A percentile compares a stretch with the other conserved stretches of the same genome.
Evolutionary conservation across 2,329 filamentous ascomycete species (phyloP).

Genomic region (Bimuria novae-zelandiae): DNA sequence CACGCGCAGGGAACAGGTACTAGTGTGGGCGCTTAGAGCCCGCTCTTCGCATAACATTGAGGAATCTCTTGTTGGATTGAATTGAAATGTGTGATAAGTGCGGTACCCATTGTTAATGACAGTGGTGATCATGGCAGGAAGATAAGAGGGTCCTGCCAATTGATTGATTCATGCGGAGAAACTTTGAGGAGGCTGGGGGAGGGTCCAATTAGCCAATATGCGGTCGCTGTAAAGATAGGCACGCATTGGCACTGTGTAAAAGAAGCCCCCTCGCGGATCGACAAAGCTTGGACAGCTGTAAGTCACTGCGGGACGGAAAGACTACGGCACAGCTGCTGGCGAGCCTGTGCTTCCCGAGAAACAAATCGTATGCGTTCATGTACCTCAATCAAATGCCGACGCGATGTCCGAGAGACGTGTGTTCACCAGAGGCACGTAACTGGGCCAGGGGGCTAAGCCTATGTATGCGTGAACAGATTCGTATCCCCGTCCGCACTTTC

Average conservation of each 20-base stretch:
- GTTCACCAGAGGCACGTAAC: slow-evolving; percentile 20
- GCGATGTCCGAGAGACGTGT: slow-evolving; percentile 4
- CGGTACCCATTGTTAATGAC: slow-evolving; percentile 2
- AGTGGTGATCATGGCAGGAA: neutral
- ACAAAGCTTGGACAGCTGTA: slow-evolving; percentile 33
- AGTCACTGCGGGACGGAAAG: slow-evolving; percentile 26
- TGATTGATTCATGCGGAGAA: slow-evolving; percentile 17
- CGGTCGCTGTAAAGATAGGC: slow-evolving; percentile 25
- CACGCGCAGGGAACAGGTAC: slow-evolving; percentile 27
- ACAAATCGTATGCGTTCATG: too few species aligned
- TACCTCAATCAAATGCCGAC: slow-evolving; percentile 23
- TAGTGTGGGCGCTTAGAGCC: slow-evolving; percentile 40
- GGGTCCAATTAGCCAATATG: slow-evolving; percentile 18
- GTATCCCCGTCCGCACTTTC: slow-evolving; percentile 17
- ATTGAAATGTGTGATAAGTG: slow-evolving; percentile 20
- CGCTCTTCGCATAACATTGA: neutral
- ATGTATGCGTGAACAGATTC: slow-evolving; percentile 23
- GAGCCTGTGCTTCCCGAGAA: slow-evolving; percentile 12
- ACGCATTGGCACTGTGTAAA: slow-evolving; percentile 23
- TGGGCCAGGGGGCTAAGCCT: slow-evolving; percentile 17
- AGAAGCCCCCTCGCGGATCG: slow-evolving; percentile 30
- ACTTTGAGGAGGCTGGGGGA: slow-evolving; percentile 12
- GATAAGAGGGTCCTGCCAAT: slow-evolving; percentile 15
- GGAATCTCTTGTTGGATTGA: slow-evolving; percentile 12
- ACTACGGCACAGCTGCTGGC: slow-evolving; percentile 22